Base-by-base conservation (phyloP, 768 basidiomycete genomes). In the Boletellus ananas region DNA sequence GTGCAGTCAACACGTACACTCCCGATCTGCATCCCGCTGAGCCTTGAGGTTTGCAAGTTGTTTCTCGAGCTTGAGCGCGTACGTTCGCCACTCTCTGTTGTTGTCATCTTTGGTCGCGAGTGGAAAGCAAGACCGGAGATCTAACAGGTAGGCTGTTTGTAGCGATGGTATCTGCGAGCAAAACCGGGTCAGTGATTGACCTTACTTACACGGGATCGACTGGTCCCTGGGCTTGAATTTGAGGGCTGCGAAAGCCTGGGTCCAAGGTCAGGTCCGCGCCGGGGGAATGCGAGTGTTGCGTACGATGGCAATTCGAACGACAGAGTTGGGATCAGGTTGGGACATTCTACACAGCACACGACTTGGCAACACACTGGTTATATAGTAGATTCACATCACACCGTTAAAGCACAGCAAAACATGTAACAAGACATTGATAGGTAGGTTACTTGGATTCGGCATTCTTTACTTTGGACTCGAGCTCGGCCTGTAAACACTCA, bases 1-100 rank as follows among this genome's bases (percentile, higher is more conserved):
- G 29, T n/a, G 21, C 7, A 11, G 16, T 41, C 14, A 31, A 29
- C 37, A 52, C 63, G 21, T 46, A 66, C 65, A 18, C 38, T 54
- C 57, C 36, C 63, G 58, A 37, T 66, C 62, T 1, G 49, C 57
- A 46, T 68, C 56, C 23, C 50, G 56, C 29, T 52, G 51, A 14
- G 55, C 38, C 38, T 65, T 56, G 35, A 67, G 54, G 1, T 27
- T 29, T 25, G 54, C 31, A 14, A 67, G 57, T 13, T 58, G 55
- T 43, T 49, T 50, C 48, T 67, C 67, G n/a, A 67, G 65, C n/a
- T 52, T 52, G 34, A 67, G 58, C n/a, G 65, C 63, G 34, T 64
- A 64, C 5, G 50, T 45, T 41, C 58, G 58, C 67, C 67, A 67
- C 9, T 51, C 48, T 36, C 33, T 55, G 27, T 8, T 4, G 3